phyloP scores from a whole-genome alignment of 192 early-diverging fungal species.

The Linnemannia zychae region DNA sequence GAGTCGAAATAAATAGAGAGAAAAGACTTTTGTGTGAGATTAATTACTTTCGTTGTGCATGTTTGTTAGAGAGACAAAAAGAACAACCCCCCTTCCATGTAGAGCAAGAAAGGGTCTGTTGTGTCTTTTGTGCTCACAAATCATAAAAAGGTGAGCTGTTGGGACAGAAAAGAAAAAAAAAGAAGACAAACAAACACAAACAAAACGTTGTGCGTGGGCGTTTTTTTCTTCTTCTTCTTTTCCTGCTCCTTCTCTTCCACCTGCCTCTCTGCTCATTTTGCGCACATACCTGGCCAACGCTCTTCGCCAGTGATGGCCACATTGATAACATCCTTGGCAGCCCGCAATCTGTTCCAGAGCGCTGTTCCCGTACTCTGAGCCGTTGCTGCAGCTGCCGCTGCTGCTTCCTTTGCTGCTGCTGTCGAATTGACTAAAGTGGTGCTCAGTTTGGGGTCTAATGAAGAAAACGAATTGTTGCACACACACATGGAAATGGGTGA shows the following conservation, averaged over 20 bases:
- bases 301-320: slow-evolving; percentile 52
- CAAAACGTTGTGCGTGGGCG: not conserved
- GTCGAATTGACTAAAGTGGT: not conserved
- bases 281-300: slow-evolving; percentile 50
- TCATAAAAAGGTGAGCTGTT: not conserved
- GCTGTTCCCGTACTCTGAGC: slow-evolving; percentile 30
- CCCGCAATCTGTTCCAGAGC: slow-evolving; percentile 42
- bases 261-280: too few species aligned
- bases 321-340: slow-evolving; percentile 52
- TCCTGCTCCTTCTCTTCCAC: too few species aligned
- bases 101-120: not conserved
- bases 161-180: not conserved
- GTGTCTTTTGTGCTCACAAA: slow-evolving; percentile 3
- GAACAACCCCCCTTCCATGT: not conserved
- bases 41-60: not conserved
- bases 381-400: slow-evolving; percentile 7
- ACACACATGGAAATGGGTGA: not conserved
- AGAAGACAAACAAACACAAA: not conserved
- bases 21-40: not conserved
- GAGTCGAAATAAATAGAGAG: not conserved
- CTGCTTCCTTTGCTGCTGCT: not conserved
- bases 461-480: not conserved
- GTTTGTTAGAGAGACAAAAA: not conserved
- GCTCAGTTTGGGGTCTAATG: slow-evolving; percentile 16
- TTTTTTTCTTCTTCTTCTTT: not conserved